Conservation (phyloP, 2,329 filamentous ascomycete genomes). For the Apiospora arundinis region DNA sequence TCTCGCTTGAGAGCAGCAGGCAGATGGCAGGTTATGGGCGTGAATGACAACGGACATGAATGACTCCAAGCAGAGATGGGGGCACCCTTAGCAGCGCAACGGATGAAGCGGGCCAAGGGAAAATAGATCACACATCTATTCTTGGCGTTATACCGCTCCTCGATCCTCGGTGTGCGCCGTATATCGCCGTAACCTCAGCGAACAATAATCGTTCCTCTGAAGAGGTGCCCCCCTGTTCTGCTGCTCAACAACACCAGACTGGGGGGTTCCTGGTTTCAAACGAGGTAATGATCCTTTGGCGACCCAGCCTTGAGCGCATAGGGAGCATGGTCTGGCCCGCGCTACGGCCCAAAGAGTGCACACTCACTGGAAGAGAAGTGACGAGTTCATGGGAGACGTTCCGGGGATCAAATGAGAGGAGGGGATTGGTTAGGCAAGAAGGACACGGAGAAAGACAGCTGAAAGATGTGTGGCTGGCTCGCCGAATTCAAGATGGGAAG, state of each 20-base stretch:
- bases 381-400: not conserved
- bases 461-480: not conserved
- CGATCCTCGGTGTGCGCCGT: not conserved
- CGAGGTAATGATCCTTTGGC: not conserved
- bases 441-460: not conserved
- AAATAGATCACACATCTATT: not conserved
- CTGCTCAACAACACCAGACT: not conserved
- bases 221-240: not conserved
- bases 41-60: not conserved
- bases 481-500: not conserved
- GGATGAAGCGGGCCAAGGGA: not conserved
- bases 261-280: not conserved
- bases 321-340: not conserved
- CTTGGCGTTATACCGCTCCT: not conserved
- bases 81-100: not conserved
- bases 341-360: not conserved
- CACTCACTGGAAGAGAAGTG: not conserved
- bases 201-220: not conserved
- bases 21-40: not conserved
- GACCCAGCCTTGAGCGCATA: not conserved
- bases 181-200: constrained; percentile 7
- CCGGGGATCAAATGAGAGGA: not conserved
- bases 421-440: not conserved
- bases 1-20: not conserved
- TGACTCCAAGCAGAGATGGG: not conserved